Base-by-base conservation (phyloP, 257 asterid genomes). In the Solanum pennellii region DNA sequence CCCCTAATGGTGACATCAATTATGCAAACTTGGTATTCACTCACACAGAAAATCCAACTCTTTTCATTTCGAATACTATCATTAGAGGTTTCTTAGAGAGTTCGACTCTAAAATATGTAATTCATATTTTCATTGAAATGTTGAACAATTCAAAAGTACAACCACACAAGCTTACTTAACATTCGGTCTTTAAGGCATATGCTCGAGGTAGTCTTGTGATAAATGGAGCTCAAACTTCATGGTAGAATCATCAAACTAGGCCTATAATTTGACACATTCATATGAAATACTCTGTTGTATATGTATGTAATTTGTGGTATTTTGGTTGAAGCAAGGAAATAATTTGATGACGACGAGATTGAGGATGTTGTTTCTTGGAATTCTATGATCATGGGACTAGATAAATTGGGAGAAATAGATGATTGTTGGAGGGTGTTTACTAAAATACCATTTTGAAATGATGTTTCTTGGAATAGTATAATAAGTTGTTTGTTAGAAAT, bases 181-280 rank as follows among this genome's bases (percentile, higher is more conserved):
- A 95, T 27, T 94, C 98, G 0, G 91, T 94, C 77, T 94, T 95
- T 92, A 95, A 93, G 92, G 98, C 98, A 3, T 95, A 90, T 65
- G 87, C 95, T 82, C 91, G 88, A 74, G 92, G 94, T 25, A 95
- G 87, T 35, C 7, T 35, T 35, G 39, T 1, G 6, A 35, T 35
- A 35, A 35, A 35, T 42, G 47, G 47, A 42, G 10, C 39, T 35
- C 39, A 35, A 5, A 33, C 3, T 35, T 35, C 39, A 35, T 35
- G 39, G 39, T 5, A 35, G 39, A 35, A 35, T 35, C 39, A 35
- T 35, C 39, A 35, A 35, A 35, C 39, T 5, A 35, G 39, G 39
- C 7, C 39, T 35, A 35, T 5, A 35, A 35, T 35, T 35, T 35
- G 7, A 35, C 39, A 35, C 39, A 35, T 35, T 35, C 6, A 7